Base-by-base conservation (phyloP, 345 rosid species). In the Eucalyptus marginata region DNA sequence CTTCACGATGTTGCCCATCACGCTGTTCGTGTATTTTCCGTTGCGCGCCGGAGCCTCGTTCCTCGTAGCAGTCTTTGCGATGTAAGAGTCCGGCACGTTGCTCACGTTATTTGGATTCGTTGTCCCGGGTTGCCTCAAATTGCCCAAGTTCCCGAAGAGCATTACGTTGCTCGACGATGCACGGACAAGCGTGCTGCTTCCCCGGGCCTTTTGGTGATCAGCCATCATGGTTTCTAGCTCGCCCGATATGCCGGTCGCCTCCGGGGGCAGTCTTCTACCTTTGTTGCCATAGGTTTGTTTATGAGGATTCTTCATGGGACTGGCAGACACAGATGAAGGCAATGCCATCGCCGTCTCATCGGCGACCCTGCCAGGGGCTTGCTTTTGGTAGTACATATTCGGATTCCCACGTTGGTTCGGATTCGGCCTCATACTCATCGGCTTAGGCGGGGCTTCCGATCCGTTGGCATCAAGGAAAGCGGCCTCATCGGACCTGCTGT, bases 101-200 rank as follows among this genome's bases (percentile, higher is more conserved):
- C 88, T 51, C 3, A 88, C 43, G 52, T 87, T 88, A 20, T 89
- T 91, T 22, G 88, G 89, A 10, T 90, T 92, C 13, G 92, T 87
- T 1, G 92, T 94, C 71, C 94, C 97, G 2, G 90, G 88, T 79
- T 95, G 97, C 88, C 95, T 93, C 89, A 97, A 40, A 90, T 96
- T 97, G 1, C 99, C 99, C 79, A 98, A 94, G 89, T 95, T 95
- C 0, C 98, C 96, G 20, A 11, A 92, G 46, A 98, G 91, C 99
- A 96, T 96, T 2, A 97, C 93, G 56, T 97, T 97, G 88, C 98
- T 91, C 6, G 99, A 97, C 3, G 99, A 96, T 17, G 99, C 99
- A 20, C 99, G 94, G 51, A 97, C 97, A 43, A 97, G 90, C 4
- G 88, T 92, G 44, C 85, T 91, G 54, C 89, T 76, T 87, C 96